Evolutionary conservation across 768 basidiomycete genomes (phyloP), one percentile per base, ranked within the genome.

Genomic region (Ramaria sp.): DNA sequence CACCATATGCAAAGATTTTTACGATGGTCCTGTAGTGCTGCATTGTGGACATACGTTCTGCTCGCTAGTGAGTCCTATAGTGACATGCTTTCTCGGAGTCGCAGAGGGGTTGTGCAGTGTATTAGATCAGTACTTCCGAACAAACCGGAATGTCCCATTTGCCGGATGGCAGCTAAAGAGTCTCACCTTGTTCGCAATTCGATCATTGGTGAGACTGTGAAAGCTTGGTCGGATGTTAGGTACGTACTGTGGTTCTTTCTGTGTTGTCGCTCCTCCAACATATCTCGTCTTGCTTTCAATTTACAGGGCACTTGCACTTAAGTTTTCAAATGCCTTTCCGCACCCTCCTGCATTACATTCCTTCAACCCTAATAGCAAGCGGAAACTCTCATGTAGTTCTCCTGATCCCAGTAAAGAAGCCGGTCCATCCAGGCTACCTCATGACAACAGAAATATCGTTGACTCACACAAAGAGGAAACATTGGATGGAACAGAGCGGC

Each of bases 21-120:
- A 79, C 61, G 77, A 77, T 50, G 87, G 75, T 0, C 89, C 89
- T 4, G 82, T 91, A 25, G 79, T 78, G 2, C 74, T 91, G 3
- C 52, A 50, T 27, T 91, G 89, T 62, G 88, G 87, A 0, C 89
- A 92, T 61, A 83, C 80, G 47, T 92, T 90, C 64, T 91, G 89
- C 68, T 88, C 85, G 13, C 63, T 77, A 61, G 86, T 88, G 58
- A 60, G 82, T 63, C 12, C n/a, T 89, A 22, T 20, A 3, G 32
- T 5, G 48, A 22, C 48, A 37, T 32, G 48, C 48, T 50, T n/a
- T 13, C 30, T 16, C 10, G 8, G 28, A 5, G 1, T 50, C 3
- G 36, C 28, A 9, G 30, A 15, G 5, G n/a, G 1, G 16, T 18
- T 50, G 30, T 50, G 8, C 20, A 50, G 48, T 50, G 48, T 32